These are phyloP conservation scores for Backusella liffmaniae DNA, from an alignment of 192 early-diverging fungal genomes.

Conservation along the genomic window DNA sequence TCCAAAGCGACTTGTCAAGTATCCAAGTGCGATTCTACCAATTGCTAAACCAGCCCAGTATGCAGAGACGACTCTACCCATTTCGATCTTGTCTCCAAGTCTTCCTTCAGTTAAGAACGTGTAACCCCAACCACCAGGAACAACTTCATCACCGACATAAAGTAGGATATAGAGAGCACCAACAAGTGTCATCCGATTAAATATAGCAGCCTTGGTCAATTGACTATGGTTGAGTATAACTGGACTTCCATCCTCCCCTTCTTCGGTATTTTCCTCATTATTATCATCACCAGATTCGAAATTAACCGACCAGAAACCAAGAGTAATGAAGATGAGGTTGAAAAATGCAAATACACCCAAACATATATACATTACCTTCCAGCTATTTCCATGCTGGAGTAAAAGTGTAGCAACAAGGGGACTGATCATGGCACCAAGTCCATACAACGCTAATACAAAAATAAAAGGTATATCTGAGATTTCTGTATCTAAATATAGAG, in stretches of 20 bases:
- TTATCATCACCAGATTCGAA: slow-evolving; percentile 1
- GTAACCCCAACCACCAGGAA: slow-evolving; percentile 27
- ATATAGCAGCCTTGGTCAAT: slow-evolving; percentile 7
- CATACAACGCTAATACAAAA: slow-evolving; percentile 27
- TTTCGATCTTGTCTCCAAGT: slow-evolving; percentile 15
- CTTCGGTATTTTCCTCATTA: not conserved
- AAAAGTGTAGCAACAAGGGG: slow-evolving; percentile 27
- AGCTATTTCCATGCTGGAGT: slow-evolving; percentile 9
- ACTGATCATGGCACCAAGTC: slow-evolving; percentile 31
- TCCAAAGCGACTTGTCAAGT: slow-evolving; percentile 22
- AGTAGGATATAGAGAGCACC: slow-evolving; percentile 26
- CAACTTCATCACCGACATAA: slow-evolving; percentile 33
- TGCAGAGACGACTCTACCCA: slow-evolving; percentile 22
- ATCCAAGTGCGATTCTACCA: slow-evolving; percentile 29
- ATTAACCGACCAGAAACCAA: slow-evolving; percentile 7
- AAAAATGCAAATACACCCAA: slow-evolving; percentile 18
- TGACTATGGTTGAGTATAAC: slow-evolving; percentile 1
- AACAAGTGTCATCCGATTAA: slow-evolving; percentile 22
- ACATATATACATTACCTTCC: slow-evolving; percentile 25
- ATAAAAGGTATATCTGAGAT: not conserved
- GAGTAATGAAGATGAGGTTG: slow-evolving; percentile 18
- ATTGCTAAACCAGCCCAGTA: slow-evolving; percentile 31
- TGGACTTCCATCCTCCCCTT: not conserved
- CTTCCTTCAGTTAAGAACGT: slow-evolving; percentile 26
- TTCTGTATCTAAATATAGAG: not conserved